Evolutionary conservation across 768 basidiomycete genomes (phyloP).

Genomic region (Suillus clintonianus): DNA sequence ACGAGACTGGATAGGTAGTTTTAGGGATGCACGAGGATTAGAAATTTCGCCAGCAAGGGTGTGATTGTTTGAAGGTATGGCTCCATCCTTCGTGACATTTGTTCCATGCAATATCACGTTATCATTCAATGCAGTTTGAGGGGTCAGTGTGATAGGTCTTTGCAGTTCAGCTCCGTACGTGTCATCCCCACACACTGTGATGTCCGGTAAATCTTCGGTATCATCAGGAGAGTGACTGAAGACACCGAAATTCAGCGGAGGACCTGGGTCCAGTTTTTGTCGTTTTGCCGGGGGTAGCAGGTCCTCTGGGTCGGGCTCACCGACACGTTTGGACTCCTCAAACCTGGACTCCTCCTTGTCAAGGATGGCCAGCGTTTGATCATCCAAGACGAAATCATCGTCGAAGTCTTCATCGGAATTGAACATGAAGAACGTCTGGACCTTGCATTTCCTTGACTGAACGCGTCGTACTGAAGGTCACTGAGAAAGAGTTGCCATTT

Average conservation of each 20-base stretch:
- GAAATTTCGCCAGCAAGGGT: background rate
- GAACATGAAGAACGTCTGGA: constrained; percentile 42
- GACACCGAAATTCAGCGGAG: constrained; percentile 37
- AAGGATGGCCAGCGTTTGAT: constrained; percentile 58
- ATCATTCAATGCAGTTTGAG: background rate
- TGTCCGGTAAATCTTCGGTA: constrained; percentile 60
- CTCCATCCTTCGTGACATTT: constrained; percentile 9
- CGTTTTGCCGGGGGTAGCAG: constrained; percentile 52
- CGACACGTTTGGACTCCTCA: constrained; percentile 14
- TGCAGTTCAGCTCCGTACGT: constrained; percentile 44
- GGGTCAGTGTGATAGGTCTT: background rate
- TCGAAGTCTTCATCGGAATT: constrained; percentile 66
- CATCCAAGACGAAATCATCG: constrained; percentile 67
- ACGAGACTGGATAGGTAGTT: background rate
- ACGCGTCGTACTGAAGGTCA: constrained; percentile 1
- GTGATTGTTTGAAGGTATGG: constrained; percentile 3
- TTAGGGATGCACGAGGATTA: background rate
- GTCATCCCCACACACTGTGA: constrained; percentile 60
- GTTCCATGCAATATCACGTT: background rate
- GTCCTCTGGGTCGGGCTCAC: constrained; percentile 26
- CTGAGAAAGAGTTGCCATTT: background rate
- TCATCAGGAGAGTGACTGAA: constrained; percentile 34
- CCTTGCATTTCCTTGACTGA: background rate
- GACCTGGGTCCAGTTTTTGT: constrained; percentile 51
- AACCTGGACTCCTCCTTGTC: constrained; percentile 56